Conservation (phyloP, 495 filamentous ascomycete genomes). For the Talaromyces ruber region DNA sequence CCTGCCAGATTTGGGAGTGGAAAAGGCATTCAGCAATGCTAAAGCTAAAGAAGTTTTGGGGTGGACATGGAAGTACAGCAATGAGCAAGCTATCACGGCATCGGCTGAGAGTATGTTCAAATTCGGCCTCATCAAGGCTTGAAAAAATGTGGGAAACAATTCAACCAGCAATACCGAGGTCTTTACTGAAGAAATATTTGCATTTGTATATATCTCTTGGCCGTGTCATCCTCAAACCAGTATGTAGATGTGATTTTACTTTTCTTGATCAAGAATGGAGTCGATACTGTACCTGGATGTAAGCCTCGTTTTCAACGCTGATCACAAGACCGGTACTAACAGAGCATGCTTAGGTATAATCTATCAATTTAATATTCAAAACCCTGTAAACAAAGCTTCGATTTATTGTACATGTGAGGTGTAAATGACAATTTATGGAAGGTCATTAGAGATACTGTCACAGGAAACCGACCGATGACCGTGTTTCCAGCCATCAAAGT, state of each 20-base stretch:
- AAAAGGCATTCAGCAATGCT: background rate
- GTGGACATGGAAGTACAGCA: background rate
- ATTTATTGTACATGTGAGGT: background rate
- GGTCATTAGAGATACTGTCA: background rate
- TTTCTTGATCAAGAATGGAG: background rate
- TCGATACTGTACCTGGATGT: background rate
- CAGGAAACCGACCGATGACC: background rate
- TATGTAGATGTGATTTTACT: background rate
- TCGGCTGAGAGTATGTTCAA: background rate
- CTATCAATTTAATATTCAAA: background rate
- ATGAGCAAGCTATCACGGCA: background rate
- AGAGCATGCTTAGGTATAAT: background rate
- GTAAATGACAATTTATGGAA: background rate
- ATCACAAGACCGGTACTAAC: background rate
- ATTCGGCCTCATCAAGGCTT: background rate
- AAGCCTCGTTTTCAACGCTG: background rate
- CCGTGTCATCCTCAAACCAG: background rate
- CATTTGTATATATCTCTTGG: background rate
- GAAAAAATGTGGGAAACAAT: background rate
- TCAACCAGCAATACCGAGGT: background rate
- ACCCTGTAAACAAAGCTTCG: background rate
- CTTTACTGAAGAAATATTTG: background rate
- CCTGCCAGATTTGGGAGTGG: background rate
- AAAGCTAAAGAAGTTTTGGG: background rate
- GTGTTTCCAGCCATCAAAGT: background rate